Conservation (phyloP, 257 asterid species). For the Scutellaria baicalensis region DNA sequence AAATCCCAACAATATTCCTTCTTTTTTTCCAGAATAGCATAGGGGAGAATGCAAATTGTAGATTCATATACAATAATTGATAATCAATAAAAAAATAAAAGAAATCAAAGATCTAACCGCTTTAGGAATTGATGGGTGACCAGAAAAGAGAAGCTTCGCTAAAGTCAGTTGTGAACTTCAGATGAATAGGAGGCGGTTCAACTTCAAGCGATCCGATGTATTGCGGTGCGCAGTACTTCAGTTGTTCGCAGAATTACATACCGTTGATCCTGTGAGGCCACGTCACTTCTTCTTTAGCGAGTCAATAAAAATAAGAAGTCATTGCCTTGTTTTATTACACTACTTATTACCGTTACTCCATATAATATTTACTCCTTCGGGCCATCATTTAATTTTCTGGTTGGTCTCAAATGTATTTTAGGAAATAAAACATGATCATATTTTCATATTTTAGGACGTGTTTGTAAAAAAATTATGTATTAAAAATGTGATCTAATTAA, state of each 20-base stretch:
- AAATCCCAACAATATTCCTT: neutral
- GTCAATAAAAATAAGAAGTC: no score
- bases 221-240: neutral
- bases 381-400: no score
- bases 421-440: no score
- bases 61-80: neutral
- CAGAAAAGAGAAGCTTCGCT: slow-evolving; percentile 6
- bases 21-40: no score
- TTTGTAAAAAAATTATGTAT: no score
- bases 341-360: no score
- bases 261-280: neutral
- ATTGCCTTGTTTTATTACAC: no score
- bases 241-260: neutral
- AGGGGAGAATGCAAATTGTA: neutral
- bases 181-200: neutral
- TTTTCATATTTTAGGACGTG: no score
- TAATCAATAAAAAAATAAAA: neutral
- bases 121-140: neutral
- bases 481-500: no score
- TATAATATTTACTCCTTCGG: no score
- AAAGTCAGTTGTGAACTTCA: neutral
- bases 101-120: neutral
- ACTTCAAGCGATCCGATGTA: neutral
- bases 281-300: no score
- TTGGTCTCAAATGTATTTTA: no score